Evolutionary conservation across 768 basidiomycete species (phyloP).

Genomic region (Coprinopsis marcescibilis): DNA sequence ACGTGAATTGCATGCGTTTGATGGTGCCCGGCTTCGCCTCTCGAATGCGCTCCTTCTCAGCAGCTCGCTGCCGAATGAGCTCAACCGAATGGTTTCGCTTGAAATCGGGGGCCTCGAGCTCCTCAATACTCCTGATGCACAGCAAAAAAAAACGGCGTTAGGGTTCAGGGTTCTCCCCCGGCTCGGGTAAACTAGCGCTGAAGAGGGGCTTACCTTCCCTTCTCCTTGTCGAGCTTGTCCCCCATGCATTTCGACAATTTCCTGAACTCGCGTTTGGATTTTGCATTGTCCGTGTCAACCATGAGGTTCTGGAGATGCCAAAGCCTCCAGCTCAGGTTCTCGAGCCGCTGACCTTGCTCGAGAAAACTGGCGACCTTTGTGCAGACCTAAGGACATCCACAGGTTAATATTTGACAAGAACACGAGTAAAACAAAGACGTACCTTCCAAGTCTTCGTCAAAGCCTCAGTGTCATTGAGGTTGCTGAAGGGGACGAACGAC

Average conservation of each 20-base stretch:
- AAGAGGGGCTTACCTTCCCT: slow-evolving; percentile 62
- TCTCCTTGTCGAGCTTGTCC: slow-evolving; percentile 90
- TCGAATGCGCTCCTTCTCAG: slow-evolving; percentile 74
- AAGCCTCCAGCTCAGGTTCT: slow-evolving; percentile 88
- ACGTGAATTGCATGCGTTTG: slow-evolving; percentile 88
- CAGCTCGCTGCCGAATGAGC: slow-evolving; percentile 74
- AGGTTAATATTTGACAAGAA: slow-evolving; percentile 2
- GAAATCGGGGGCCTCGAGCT: slow-evolving; percentile 80
- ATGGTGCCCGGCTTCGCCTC: slow-evolving; percentile 72
- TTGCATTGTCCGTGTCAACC: slow-evolving; percentile 87
- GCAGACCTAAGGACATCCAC: slow-evolving; percentile 54
- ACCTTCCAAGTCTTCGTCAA: slow-evolving; percentile 92
- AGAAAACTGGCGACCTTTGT: slow-evolving; percentile 88
- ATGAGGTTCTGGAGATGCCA: slow-evolving; percentile 91
- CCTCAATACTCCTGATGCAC: slow-evolving; percentile 69
- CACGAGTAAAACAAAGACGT: slow-evolving; percentile 14
- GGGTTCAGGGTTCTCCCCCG: slow-evolving; percentile 29
- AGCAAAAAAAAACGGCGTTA: slow-evolving; percentile 18
- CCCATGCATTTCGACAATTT: slow-evolving; percentile 86
- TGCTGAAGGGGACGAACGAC: slow-evolving; percentile 90
- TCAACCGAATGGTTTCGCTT: slow-evolving; percentile 75
- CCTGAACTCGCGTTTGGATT: slow-evolving; percentile 85
- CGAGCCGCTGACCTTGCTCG: slow-evolving; percentile 86
- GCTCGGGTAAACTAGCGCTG: slow-evolving; percentile 6
- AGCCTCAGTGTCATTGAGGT: slow-evolving; percentile 78